Evolutionary conservation across 1,139 yeast species (phyloP).

Genomic region (Saccharomyces uvarum): DNA sequence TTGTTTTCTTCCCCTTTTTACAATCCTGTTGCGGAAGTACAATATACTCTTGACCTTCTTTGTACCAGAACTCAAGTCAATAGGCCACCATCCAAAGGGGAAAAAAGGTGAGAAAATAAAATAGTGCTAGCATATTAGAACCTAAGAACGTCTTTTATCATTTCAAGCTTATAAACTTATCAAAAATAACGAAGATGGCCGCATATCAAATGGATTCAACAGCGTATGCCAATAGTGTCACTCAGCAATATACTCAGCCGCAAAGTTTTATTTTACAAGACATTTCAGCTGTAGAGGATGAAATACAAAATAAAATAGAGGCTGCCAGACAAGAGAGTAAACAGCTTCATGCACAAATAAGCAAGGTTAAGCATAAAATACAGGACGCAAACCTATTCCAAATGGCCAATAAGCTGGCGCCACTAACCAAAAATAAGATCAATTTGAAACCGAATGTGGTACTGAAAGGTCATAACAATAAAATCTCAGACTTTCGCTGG

Average conservation of each 20-base stretch:
- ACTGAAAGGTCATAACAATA: conserved; percentile 68
- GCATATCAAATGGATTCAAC: not conserved
- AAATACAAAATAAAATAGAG: conserved; percentile 29
- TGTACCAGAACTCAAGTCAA: not conserved
- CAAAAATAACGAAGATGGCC: not conserved
- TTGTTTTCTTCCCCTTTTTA: not conserved
- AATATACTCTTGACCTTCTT: not conserved
- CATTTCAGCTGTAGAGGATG: conserved; percentile 13
- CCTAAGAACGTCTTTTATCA: not conserved
- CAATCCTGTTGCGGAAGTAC: not conserved
- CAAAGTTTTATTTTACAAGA: conserved; percentile 3
- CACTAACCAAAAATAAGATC: conserved; percentile 19
- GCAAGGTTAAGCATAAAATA: conserved; percentile 36
- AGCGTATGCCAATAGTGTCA: not conserved
- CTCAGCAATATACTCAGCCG: not conserved
- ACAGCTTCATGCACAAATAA: conserved; percentile 43
- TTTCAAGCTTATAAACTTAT: not conserved
- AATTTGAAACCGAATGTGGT: conserved; percentile 36
- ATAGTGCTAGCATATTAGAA: not conserved
- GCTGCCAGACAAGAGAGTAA: conserved; percentile 43
- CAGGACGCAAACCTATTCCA: conserved; percentile 43
- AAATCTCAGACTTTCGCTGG: conserved; percentile 67
- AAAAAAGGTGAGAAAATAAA: not conserved
- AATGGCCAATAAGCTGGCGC: conserved; percentile 33
- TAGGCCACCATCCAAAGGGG: not conserved